A percentile compares a stretch with the other conserved stretches of the same genome.
phyloP scores from a whole-genome alignment of 768 basidiomycete genomes.

The Amanita exitialis region DNA sequence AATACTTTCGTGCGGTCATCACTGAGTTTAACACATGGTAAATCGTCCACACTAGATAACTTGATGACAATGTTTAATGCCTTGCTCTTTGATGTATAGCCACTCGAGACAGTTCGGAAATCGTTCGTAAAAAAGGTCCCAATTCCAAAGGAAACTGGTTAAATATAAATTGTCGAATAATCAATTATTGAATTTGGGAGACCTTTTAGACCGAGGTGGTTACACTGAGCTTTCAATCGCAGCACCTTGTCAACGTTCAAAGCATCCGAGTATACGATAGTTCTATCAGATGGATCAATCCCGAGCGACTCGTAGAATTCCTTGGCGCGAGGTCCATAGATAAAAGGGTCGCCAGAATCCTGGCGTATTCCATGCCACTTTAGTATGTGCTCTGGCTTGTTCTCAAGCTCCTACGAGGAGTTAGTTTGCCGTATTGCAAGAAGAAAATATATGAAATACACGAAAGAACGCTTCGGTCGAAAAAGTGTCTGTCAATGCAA shows the following conservation, averaged over 20 bases:
- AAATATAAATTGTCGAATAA: not conserved
- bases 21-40: conserved; percentile 85
- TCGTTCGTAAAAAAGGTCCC: conserved; percentile 92
- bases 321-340: conserved; percentile 69
- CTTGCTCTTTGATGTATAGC: conserved; percentile 51
- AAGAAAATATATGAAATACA: conserved; percentile 23
- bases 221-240: conserved; percentile 58
- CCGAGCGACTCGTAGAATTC: conserved; percentile 62
- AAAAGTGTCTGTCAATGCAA: conserved; percentile 94
- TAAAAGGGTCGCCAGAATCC: conserved; percentile 86
- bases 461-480: conserved; percentile 80
- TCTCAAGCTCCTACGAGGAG: conserved; percentile 40
- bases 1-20: conserved; percentile 78
- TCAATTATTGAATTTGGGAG: no score
- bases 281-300: conserved; percentile 54
- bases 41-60: conserved; percentile 60
- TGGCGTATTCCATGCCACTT: conserved; percentile 84
- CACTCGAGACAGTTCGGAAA: conserved; percentile 42
- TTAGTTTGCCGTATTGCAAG: not conserved
- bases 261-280: conserved; percentile 79
- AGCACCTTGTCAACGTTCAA: conserved; percentile 65
- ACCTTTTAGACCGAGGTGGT: conserved; percentile 66
- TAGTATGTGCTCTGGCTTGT: conserved; percentile 46
- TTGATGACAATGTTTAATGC: conserved; percentile 96
- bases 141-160: conserved; percentile 79